Evolutionary conservation across 2,329 filamentous ascomycete genomes (phyloP).

Genomic region (Remersonia thermophila): DNA sequence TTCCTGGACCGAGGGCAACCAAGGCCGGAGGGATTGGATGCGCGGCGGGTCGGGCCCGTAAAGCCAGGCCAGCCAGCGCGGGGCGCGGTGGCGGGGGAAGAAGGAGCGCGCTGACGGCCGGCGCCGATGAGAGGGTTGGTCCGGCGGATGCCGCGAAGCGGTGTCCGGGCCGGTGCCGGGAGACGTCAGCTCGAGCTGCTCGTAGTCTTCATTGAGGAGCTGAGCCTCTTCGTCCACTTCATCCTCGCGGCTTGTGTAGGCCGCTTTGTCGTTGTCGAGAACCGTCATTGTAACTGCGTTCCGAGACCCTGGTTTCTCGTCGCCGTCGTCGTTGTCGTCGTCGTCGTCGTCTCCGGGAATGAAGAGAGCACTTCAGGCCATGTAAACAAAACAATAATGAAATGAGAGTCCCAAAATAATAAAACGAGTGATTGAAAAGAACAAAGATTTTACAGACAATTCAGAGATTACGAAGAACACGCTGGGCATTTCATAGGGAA

Average conservation of each 20-base stretch:
- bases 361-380: too few species aligned
- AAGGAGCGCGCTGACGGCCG: not conserved
- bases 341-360: too few species aligned
- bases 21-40: conserved; percentile 6
- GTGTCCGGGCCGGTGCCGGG: too few species aligned
- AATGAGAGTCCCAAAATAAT: not conserved
- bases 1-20: conserved; percentile 10
- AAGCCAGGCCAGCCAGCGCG: conserved; percentile 7
- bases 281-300: not conserved
- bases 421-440: not conserved
- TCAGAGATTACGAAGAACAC: not conserved
- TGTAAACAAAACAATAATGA: too few species aligned
- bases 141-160: not conserved
- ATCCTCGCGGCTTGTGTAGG: conserved; percentile 3
- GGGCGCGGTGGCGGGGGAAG: not conserved
- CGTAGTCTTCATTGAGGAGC: conserved; percentile 13
- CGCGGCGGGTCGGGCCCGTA: conserved; percentile 9
- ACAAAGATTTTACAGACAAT: not conserved
- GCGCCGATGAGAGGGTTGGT: not conserved
- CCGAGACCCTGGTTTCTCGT: too few species aligned
- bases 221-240: conserved; percentile 13
- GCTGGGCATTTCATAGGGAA: not conserved
- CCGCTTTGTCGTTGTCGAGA: conserved; percentile 1
- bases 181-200: conserved; percentile 8
- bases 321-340: too few species aligned